phyloP scores from a whole-genome alignment of 805 yeast genomes.

The Candida gorgasii region DNA sequence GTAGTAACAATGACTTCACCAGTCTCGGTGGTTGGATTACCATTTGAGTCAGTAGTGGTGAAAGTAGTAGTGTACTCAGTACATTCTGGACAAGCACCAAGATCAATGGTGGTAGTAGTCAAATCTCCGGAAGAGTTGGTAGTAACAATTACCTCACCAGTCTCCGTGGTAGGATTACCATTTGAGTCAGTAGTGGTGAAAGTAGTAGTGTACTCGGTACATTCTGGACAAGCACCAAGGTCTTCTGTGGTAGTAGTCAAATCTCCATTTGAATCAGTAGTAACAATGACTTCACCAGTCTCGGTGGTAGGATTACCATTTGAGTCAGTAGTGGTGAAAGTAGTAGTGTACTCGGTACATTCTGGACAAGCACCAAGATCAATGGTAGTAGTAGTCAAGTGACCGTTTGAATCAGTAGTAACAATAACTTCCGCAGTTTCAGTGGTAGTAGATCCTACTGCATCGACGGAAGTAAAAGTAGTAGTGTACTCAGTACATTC shows the following conservation, averaged over 20 bases:
- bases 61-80: slow-evolving; percentile 12
- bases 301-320: slow-evolving; percentile 9
- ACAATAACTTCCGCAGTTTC: slow-evolving; percentile 16
- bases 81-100: slow-evolving; percentile 11
- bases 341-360: slow-evolving; percentile 12
- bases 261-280: slow-evolving; percentile 19
- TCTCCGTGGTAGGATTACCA: slow-evolving; percentile 9
- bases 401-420: slow-evolving; percentile 14
- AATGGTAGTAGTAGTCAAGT: slow-evolving; percentile 14
- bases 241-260: slow-evolving; percentile 13
- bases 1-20: slow-evolving; percentile 20
- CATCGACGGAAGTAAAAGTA: slow-evolving; percentile 12
- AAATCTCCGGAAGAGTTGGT: slow-evolving; percentile 18
- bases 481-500: slow-evolving; percentile 14
- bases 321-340: slow-evolving; percentile 11
- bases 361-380: slow-evolving; percentile 10
- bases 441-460: too few species aligned
- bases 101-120: slow-evolving; percentile 11
- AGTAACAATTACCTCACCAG: slow-evolving; percentile 18
- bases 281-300: slow-evolving; percentile 17
- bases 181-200: slow-evolving; percentile 11
- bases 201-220: slow-evolving; percentile 12
- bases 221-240: slow-evolving; percentile 11
- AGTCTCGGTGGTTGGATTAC: slow-evolving; percentile 10
- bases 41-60: slow-evolving; percentile 11